Evolutionary conservation across 495 filamentous ascomycete species (phyloP).

Genomic region (Staphylotrichum longicolle): DNA sequence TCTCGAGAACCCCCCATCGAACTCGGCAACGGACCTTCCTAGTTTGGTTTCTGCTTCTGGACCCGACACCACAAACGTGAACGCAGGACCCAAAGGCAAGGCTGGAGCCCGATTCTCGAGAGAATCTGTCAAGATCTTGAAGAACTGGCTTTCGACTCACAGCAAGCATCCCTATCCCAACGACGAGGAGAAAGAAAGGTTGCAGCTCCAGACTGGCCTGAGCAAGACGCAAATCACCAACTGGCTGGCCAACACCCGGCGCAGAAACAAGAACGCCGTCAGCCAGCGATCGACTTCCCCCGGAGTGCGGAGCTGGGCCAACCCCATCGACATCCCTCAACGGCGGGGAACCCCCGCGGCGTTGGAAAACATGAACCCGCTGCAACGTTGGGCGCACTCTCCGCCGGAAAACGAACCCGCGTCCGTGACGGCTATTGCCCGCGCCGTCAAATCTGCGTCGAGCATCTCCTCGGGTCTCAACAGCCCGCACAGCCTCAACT

Average conservation of each 20-base stretch:
- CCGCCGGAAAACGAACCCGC: slow-evolving; percentile 87
- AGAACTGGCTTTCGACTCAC: slow-evolving; percentile 75
- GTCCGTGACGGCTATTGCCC: slow-evolving; percentile 71
- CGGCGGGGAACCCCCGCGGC: slow-evolving; percentile 45
- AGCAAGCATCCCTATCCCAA: slow-evolving; percentile 76
- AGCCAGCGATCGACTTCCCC: slow-evolving; percentile 57
- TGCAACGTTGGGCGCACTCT: slow-evolving; percentile 83
- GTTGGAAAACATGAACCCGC: slow-evolving; percentile 68
- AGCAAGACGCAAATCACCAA: slow-evolving; percentile 75
- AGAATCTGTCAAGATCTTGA: slow-evolving; percentile 69
- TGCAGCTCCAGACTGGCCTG: slow-evolving; percentile 69
- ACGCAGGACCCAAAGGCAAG: slow-evolving; percentile 40
- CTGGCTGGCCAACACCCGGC: slow-evolving; percentile 83
- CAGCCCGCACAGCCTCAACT: slow-evolving; percentile 53
- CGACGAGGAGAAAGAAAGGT: slow-evolving; percentile 72
- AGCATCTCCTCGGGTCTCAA: slow-evolving; percentile 53
- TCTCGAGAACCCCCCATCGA: slow-evolving; percentile 37
- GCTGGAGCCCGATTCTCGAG: slow-evolving; percentile 66
- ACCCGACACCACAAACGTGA: slow-evolving; percentile 37
- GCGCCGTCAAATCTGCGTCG: slow-evolving; percentile 61
- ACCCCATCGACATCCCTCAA: slow-evolving; percentile 65
- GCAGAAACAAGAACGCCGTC: slow-evolving; percentile 65
- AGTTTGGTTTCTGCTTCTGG: slow-evolving; percentile 12
- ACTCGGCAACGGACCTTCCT: slow-evolving; percentile 42
- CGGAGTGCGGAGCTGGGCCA: slow-evolving; percentile 51